phyloP scores from a whole-genome alignment of 148 eudicot genomes.

The Silene conica region DNA sequence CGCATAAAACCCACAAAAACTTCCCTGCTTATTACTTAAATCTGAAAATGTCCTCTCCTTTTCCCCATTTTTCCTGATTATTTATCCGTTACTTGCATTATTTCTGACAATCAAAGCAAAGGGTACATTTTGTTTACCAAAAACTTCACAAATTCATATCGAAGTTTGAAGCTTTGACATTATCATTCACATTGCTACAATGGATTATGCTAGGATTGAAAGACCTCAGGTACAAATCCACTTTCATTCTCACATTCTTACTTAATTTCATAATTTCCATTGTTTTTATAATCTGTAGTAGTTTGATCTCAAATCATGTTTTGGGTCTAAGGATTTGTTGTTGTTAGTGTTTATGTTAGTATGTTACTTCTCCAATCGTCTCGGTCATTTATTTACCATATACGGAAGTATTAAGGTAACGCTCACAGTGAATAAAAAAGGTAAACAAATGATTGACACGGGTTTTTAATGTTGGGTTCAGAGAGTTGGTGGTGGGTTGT shows the following conservation, averaged over 20 bases:
- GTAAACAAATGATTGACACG: too few relatives aligned
- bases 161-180: not conserved
- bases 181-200: not conserved
- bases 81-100: constrained; percentile 25
- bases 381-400: too few relatives aligned
- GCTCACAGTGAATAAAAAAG: too few relatives aligned
- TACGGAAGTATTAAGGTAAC: too few relatives aligned
- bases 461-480: constrained; percentile 6
- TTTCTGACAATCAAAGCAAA: constrained; percentile 19
- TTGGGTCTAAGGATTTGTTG: not conserved
- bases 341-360: too few relatives aligned
- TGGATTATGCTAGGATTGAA: constrained; percentile 33
- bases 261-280: not conserved
- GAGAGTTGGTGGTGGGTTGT: constrained; percentile 30
- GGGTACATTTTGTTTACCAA: constrained; percentile 1
- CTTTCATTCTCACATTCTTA: not conserved
- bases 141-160: not conserved
- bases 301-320: not conserved
- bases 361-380: too few relatives aligned
- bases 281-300: not conserved
- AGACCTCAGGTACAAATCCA: constrained; percentile 22
- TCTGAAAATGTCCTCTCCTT: constrained; percentile 14
- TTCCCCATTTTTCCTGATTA: constrained; percentile 12
- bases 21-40: constrained; percentile 9
- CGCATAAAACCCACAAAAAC: constrained; percentile 13